Evolutionary conservation across 164 flowering plant genomes (phyloP), one percentile per base, ranked within the genome.

Genomic region (Brasenia schreberi): DNA sequence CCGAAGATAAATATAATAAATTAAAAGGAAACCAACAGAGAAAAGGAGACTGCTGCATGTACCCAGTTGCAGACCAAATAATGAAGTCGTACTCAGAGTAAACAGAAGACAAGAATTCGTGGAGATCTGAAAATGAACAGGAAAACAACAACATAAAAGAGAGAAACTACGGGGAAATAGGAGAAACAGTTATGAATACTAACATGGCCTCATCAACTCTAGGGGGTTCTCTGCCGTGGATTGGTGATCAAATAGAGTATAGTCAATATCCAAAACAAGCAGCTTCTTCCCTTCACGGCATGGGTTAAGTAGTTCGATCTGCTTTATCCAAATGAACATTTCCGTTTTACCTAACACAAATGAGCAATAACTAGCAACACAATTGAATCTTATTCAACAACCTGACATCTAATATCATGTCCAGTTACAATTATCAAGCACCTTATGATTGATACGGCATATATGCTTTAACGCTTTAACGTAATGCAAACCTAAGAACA

Each of bases 1-100:
- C 56, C 56, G 0, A 49, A 14, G 56, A 49, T 9, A 9, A 49
- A 49, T 14, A 49, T 9, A 49, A 16, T 49, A 49, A 9, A 9
- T 49, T 49, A 9, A 14, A 49, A 49, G 9, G 12, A 9, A 49
- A 49, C 0, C 1, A 49, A 49, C 10, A 14, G 0, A 14, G 61
- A 44, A 42, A 68, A 2, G 10, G 27, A 43, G 58, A 52, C 5
- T n/a, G 60, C n/a, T 66, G 70, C 39, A 7, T 77, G 68, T 18
- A 91, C 99, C 91, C 87, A 71, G 97, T 95, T 65, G 97, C 97
- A 66, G 97, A 95, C 99, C 99, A 95, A 72, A 95, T 95, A 66
- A 92, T 88, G 69, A 95, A 89, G 78, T 95, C 99, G 78, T 89
- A 95, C 76, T 92, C 97, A 6, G 96, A 86, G 83, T 95, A 92